phyloP scores from a whole-genome alignment of 768 basidiomycete species.

The Solioccasus polychromus region DNA sequence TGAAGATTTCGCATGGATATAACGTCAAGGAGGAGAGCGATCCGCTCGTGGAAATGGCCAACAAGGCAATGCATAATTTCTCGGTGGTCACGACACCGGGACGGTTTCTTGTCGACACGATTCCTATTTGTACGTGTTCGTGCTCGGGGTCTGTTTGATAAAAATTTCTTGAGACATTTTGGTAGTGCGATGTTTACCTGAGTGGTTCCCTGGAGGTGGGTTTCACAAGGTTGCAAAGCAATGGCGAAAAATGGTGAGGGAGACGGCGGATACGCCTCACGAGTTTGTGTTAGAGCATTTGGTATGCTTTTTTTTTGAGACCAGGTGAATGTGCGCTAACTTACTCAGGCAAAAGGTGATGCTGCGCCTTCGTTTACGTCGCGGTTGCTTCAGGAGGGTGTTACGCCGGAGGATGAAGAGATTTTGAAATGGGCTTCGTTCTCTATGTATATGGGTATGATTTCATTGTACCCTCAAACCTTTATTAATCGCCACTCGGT shows the following conservation, averaged over 20 bases:
- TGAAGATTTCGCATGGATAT: slow-evolving; percentile 36
- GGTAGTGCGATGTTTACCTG: slow-evolving; percentile 15
- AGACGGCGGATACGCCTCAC: slow-evolving; percentile 2
- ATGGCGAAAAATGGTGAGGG: slow-evolving; percentile 3
- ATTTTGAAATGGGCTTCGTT: slow-evolving; percentile 15
- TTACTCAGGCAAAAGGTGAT: slow-evolving; percentile 5
- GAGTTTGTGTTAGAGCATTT: slow-evolving; percentile 11
- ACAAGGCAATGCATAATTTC: slow-evolving; percentile 21
- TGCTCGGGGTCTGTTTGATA: background rate
- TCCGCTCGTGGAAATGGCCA: slow-evolving; percentile 29
- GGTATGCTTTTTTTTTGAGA: slow-evolving; percentile 1
- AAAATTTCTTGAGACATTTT: background rate
- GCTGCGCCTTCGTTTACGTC: slow-evolving; percentile 15
- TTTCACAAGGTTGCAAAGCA: slow-evolving; percentile 12
- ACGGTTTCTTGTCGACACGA: slow-evolving; percentile 7
- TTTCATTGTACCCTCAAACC: background rate
- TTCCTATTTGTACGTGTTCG: slow-evolving; percentile 7
- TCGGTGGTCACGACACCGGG: slow-evolving; percentile 3
- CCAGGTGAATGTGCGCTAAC: background rate
- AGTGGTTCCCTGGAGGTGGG: slow-evolving; percentile 22
- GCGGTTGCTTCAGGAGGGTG: slow-evolving; percentile 5
- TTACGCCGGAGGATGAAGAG: slow-evolving; percentile 9
- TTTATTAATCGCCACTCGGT: too few relatives aligned
- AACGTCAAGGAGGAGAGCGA: slow-evolving; percentile 30
- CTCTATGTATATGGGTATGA: slow-evolving; percentile 17